Base-by-base conservation (phyloP, 1,139 yeast species). In the Kodamaea ohmeri region DNA sequence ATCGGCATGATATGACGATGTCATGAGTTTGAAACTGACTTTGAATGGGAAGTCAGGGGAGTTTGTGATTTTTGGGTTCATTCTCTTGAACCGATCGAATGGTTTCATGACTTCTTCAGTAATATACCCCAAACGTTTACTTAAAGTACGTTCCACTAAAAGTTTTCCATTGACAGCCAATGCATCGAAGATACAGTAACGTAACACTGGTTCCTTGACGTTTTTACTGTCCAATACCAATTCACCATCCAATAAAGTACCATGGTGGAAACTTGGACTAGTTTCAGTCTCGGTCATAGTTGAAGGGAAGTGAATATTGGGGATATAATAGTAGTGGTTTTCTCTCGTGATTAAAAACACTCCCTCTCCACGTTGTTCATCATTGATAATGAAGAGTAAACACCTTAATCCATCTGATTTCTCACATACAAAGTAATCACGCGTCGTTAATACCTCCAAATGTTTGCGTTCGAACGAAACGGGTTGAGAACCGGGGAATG, bases 321-420 rank as follows among this genome's bases (percentile, higher is more conserved):
- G 90, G 12, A 92, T 75, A 59, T 81, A 76, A 53, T 76, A 85
- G 58, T 83, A 92, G 46, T 90, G 95, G 55, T 89, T 87, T 49
- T 84, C 94, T 52, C 99, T 71, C 25, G 95, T 92, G 36, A 94
- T 83, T 48, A 71, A 54, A 78, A 73, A 65, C 68, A 90, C 55
- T 72, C 86, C 92, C 52, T 83, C 90, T 14, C 82, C 83, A 3
- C 87, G 78, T 36, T 70, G 77, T 2, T 88, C 82, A 53, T 85
- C 90, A 53, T 87, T 67, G 31, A 83, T 61, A 4, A 83, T 74
- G 42, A 83, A 68, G 57, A 84, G 62, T 35, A 92, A 65, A 44
- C 95, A 87, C 40, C 99, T 70, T 38, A 92, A 67, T 0, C 99
- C 99, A 60, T 94, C 98, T 0, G 95, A 80, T 58, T 94, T 94